phyloP scores from a whole-genome alignment of 192 early-diverging fungal genomes.

The Podochytrium sp. region DNA sequence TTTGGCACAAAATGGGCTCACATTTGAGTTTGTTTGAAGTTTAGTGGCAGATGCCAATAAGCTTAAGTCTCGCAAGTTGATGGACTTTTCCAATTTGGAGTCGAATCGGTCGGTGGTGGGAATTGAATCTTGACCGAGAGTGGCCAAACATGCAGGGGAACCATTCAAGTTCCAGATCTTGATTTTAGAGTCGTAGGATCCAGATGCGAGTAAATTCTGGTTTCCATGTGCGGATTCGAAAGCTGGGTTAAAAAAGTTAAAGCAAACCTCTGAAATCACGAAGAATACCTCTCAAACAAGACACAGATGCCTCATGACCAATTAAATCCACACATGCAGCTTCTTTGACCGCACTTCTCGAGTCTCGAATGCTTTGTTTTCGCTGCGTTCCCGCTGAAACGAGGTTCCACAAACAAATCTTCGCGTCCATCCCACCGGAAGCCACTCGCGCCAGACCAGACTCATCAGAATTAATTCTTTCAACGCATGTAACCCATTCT shows the following conservation, averaged over 20 bases:
- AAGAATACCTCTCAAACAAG: neutral
- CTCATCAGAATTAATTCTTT: neutral
- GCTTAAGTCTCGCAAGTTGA: neutral
- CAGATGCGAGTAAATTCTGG: neutral
- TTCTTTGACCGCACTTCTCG: neutral
- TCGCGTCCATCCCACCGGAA: conserved; percentile 31
- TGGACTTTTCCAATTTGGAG: neutral
- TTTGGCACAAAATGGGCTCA: neutral
- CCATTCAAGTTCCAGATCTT: conserved; percentile 1
- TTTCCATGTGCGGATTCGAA: neutral
- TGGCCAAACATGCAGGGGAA: neutral
- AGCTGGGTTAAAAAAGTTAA: neutral
- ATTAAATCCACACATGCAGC: conserved; percentile 10
- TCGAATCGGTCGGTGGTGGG: neutral
- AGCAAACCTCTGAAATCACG: neutral
- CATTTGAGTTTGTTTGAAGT: neutral
- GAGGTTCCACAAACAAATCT: conserved; percentile 21
- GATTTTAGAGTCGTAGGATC: conserved; percentile 9
- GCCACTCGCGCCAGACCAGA: neutral
- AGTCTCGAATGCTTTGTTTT: neutral
- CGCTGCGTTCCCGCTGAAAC: neutral
- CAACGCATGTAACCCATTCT: conserved; percentile 35
- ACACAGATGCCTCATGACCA: conserved; percentile 16
- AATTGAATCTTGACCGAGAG: neutral
- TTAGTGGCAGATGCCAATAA: neutral